Evolutionary conservation across 176 grass and related monocot species (phyloP).

Genomic region (Cenchrus americanus): DNA sequence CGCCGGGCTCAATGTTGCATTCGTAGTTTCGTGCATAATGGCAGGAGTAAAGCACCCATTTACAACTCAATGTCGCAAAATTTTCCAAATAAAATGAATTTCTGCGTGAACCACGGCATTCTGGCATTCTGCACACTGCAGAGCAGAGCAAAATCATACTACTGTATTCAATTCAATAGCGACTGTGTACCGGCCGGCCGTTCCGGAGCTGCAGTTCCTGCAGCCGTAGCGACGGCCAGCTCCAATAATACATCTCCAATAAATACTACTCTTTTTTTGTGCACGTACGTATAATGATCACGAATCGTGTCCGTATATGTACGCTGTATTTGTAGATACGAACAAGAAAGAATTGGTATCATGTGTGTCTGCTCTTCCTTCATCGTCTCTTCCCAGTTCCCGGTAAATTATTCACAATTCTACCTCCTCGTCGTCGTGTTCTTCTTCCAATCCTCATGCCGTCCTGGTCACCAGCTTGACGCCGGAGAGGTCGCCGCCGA

Average conservation of each 20-base stretch:
- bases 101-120: background rate
- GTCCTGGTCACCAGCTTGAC: slow-evolving; percentile 72
- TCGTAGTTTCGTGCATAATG: background rate
- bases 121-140: background rate
- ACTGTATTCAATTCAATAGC: background rate
- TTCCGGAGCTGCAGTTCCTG: slow-evolving; percentile 39
- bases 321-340: slow-evolving; percentile 35
- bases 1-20: background rate
- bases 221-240: slow-evolving; percentile 17
- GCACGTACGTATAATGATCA: slow-evolving; percentile 26
- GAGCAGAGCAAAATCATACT: slow-evolving; percentile 39
- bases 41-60: background rate
- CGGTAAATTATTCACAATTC: slow-evolving; percentile 41
- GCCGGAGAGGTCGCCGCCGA: slow-evolving; percentile 75
- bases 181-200: background rate
- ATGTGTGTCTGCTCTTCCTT: background rate
- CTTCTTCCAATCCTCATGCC: slow-evolving; percentile 14
- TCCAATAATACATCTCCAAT: slow-evolving; percentile 15
- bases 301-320: slow-evolving; percentile 25
- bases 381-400: background rate
- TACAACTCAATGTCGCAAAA: slow-evolving; percentile 2
- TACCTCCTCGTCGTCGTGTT: background rate
- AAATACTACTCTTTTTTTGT: slow-evolving; percentile 13
- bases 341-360: slow-evolving; percentile 44
- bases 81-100: background rate